These are phyloP conservation scores for Diplotaxis tenuifolia DNA, from an alignment of 345 rosid species.

Conservation along the genomic window DNA sequence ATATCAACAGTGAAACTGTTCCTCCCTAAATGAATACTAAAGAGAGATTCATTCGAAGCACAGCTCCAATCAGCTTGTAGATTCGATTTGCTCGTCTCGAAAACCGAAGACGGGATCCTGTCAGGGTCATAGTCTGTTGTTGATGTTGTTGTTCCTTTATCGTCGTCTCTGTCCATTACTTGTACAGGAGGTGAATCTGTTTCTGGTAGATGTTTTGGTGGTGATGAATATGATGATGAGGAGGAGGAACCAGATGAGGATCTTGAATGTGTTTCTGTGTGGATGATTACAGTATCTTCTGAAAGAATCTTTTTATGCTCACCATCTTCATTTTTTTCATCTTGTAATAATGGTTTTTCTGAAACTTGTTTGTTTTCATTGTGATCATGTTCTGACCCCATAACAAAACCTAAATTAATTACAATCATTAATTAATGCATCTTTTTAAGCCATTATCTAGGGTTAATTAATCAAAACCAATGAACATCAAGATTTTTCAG, in stretches of 20 bases:
- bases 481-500: not conserved
- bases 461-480: not conserved
- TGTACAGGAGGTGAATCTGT: slow-evolving; percentile 60
- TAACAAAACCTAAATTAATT: slow-evolving; percentile 33
- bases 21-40: slow-evolving; percentile 64
- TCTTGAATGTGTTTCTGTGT: slow-evolving; percentile 28
- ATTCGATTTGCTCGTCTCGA: slow-evolving; percentile 44
- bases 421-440: slow-evolving; percentile 8
- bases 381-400: slow-evolving; percentile 39
- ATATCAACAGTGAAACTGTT: slow-evolving; percentile 47
- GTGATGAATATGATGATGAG: slow-evolving; percentile 36
- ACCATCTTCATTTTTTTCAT: not conserved
- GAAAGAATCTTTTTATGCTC: slow-evolving; percentile 9
- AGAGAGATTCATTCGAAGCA: slow-evolving; percentile 65
- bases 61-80: slow-evolving; percentile 60
- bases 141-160: slow-evolving; percentile 11
- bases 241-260: slow-evolving; percentile 39
- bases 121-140: slow-evolving; percentile 41
- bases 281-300: slow-evolving; percentile 9
- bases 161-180: slow-evolving; percentile 59
- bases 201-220: slow-evolving; percentile 42
- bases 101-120: slow-evolving; percentile 58
- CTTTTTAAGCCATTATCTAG: not conserved
- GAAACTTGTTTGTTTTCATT: slow-evolving; percentile 23
- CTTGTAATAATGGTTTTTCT: not conserved